Conservation (phyloP, 202 grass and related monocot genomes). For the Cymbopogon flexuosus region DNA sequence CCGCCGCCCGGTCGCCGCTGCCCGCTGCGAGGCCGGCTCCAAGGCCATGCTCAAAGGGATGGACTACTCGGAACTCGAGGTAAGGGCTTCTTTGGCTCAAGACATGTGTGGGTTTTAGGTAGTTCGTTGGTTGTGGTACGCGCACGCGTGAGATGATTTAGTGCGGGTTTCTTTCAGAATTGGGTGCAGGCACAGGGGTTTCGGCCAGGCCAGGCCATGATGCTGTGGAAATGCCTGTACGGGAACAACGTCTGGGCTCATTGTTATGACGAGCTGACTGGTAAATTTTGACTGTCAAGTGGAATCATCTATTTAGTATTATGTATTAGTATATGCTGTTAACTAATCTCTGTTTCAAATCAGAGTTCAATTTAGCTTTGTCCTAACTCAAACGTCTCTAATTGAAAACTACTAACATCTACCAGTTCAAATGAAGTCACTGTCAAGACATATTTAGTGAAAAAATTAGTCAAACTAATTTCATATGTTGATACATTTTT, state of each 20-base stretch:
- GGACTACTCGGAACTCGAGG: constrained; percentile 86
- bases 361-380: background rate
- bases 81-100: constrained; percentile 13
- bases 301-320: background rate
- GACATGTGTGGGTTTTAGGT: background rate
- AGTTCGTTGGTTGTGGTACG: background rate
- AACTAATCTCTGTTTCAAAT: background rate
- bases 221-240: constrained; percentile 94
- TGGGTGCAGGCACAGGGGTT: constrained; percentile 84
- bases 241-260: constrained; percentile 77
- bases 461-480: background rate
- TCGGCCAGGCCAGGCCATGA: constrained; percentile 76
- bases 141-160: constrained; percentile 1
- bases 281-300: constrained; percentile 14
- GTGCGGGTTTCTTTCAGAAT: constrained; percentile 40
- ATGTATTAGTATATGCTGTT: background rate
- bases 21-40: constrained; percentile 30
- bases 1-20: constrained; percentile 25
- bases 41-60: constrained; percentile 76
- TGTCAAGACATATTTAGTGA: background rate
- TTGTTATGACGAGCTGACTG: constrained; percentile 56
- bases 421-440: background rate
- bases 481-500: background rate
- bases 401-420: background rate
- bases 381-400: background rate